phyloP scores from a whole-genome alignment of 2,329 filamentous ascomycete genomes.

The Fusarium chlamydosporum region DNA sequence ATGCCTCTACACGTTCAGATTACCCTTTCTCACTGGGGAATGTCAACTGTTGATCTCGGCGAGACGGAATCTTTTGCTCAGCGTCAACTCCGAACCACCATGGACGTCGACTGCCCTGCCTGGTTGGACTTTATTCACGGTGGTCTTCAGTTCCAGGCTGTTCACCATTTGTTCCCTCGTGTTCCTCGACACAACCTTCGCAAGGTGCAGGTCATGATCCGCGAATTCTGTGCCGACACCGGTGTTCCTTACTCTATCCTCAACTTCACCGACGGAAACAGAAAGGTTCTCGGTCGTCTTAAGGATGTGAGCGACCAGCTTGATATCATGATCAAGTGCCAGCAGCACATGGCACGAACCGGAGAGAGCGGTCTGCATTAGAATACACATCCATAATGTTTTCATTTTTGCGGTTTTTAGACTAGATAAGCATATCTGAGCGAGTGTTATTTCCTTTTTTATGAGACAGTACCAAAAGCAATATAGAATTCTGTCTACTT shows the following conservation, averaged over 20 bases:
- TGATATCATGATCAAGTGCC: constrained; percentile 70
- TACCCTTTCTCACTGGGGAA: constrained; percentile 79
- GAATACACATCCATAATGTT: constrained; percentile 1
- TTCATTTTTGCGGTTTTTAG: constrained; percentile 3
- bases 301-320: constrained; percentile 74
- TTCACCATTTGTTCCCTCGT: constrained; percentile 78
- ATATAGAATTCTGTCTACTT: constrained; percentile 16
- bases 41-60: constrained; percentile 76
- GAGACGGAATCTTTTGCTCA: constrained; percentile 76
- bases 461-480: constrained; percentile 21
- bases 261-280: constrained; percentile 74
- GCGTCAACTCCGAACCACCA: constrained; percentile 78
- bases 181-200: constrained; percentile 78
- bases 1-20: constrained; percentile 80
- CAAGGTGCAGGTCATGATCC: constrained; percentile 70
- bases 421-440: constrained; percentile 16
- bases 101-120: constrained; percentile 79
- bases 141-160: constrained; percentile 79
- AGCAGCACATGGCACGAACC: constrained; percentile 64
- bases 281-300: constrained; percentile 63
- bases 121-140: constrained; percentile 82
- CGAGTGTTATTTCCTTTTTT: constrained; percentile 15
- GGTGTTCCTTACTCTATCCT: constrained; percentile 73
- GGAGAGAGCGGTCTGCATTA: constrained; percentile 59
- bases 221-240: constrained; percentile 75